Evolutionary conservation across 2,329 filamentous ascomycete genomes (phyloP).

Genomic region (Penicillium sp.): DNA sequence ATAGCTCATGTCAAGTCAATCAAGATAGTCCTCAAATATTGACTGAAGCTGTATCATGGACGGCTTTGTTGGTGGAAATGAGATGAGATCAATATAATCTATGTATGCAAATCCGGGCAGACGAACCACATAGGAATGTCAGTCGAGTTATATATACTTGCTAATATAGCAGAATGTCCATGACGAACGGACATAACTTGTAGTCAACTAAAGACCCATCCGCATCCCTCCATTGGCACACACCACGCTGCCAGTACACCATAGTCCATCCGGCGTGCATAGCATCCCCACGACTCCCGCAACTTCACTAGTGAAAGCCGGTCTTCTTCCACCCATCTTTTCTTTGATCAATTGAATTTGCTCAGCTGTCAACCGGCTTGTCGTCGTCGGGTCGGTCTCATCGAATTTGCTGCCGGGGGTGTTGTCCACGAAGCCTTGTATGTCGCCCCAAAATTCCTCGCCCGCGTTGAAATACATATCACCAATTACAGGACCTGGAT

Average conservation of each 20-base stretch:
- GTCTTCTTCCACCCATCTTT: conserved; percentile 52
- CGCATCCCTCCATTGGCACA: conserved; percentile 75
- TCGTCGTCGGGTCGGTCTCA: conserved; percentile 9
- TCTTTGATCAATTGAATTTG: conserved; percentile 56
- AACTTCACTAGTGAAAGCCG: conserved; percentile 63
- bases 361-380: conserved; percentile 51
- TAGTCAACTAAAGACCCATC: conserved; percentile 40
- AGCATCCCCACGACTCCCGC: conserved; percentile 73
- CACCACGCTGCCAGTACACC: conserved; percentile 74
- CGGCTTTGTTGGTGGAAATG: too few relatives aligned
- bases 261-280: conserved; percentile 63
- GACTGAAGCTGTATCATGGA: too few relatives aligned
- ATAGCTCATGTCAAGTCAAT: too few relatives aligned
- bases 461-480: conserved; percentile 59
- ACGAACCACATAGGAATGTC: too few relatives aligned
- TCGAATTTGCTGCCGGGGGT: conserved; percentile 52
- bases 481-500: conserved; percentile 60
- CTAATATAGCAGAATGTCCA: too few relatives aligned
- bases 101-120: too few relatives aligned
- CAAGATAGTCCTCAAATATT: too few relatives aligned
- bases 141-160: too few relatives aligned
- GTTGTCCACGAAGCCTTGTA: conserved; percentile 56
- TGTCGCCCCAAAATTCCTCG: conserved; percentile 52
- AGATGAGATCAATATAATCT: too few relatives aligned
- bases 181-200: too few relatives aligned